phyloP scores from a whole-genome alignment of 2,329 filamentous ascomycete genomes.

The Seiridium cupressi region DNA sequence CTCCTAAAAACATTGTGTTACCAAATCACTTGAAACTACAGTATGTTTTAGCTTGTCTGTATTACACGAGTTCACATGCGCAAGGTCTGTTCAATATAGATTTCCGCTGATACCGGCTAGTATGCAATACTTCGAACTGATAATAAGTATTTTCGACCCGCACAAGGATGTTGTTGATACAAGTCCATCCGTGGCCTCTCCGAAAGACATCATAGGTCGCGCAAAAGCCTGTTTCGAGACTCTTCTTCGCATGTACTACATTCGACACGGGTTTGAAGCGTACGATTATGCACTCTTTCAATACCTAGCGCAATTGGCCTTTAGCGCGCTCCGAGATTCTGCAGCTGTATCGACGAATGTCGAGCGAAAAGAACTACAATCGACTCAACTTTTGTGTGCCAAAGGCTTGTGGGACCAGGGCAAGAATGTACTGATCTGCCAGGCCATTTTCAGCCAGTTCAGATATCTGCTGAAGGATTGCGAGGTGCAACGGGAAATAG shows the following conservation, averaged over 20 bases:
- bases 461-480: constrained; percentile 14
- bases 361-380: constrained; percentile 13
- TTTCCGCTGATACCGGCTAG: constrained; percentile 15
- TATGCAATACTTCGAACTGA: constrained; percentile 33
- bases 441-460: constrained; percentile 16
- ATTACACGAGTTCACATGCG: background rate
- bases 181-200: constrained; percentile 6
- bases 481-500: constrained; percentile 7
- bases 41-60: constrained; percentile 20
- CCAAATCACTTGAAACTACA: constrained; percentile 34
- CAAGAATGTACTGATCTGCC: constrained; percentile 17
- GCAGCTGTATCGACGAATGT: background rate
- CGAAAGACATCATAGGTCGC: constrained; percentile 12
- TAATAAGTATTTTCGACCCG: constrained; percentile 29
- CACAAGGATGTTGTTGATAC: constrained; percentile 14
- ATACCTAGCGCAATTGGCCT: constrained; percentile 18
- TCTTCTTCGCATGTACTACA: constrained; percentile 26
- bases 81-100: background rate
- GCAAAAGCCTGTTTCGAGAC: constrained; percentile 23
- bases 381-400: constrained; percentile 21
- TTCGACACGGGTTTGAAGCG: constrained; percentile 27
- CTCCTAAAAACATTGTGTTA: constrained; percentile 26
- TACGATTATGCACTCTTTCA: constrained; percentile 17
- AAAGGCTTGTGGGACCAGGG: constrained; percentile 25
- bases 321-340: constrained; percentile 14